These are phyloP conservation scores for Cladosporium phlei DNA, from an alignment of 2,329 filamentous ascomycete genomes.

Conservation along the genomic window DNA sequence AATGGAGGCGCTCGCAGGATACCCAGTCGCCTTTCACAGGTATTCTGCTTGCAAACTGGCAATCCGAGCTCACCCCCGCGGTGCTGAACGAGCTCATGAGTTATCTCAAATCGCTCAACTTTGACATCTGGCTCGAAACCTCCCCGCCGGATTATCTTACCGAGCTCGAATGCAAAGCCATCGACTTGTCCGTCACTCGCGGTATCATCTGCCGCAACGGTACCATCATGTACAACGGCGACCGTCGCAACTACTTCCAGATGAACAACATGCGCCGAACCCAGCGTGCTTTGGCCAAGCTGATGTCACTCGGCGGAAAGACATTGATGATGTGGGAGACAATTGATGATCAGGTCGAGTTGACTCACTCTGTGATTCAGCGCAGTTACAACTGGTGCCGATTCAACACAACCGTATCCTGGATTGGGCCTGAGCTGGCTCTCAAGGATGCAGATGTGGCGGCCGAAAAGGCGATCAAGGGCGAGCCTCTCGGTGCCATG, in stretches of 20 bases:
- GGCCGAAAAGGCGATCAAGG: slow-evolving; percentile 19
- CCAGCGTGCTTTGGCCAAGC: slow-evolving; percentile 43
- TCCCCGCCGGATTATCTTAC: slow-evolving; percentile 38
- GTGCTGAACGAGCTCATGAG: slow-evolving; percentile 32
- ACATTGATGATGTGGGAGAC: slow-evolving; percentile 44
- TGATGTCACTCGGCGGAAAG: slow-evolving; percentile 42
- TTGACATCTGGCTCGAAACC: slow-evolving; percentile 42
- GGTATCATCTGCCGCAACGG: slow-evolving; percentile 41
- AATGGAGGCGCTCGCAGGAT: slow-evolving; percentile 26
- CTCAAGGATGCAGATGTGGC: slow-evolving; percentile 36
- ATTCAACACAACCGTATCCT: slow-evolving; percentile 43
- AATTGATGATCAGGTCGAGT: slow-evolving; percentile 34
- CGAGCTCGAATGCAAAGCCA: slow-evolving; percentile 28
- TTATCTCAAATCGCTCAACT: slow-evolving; percentile 32
- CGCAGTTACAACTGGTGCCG: slow-evolving; percentile 44
- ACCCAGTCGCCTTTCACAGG: slow-evolving; percentile 36
- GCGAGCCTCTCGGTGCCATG: slow-evolving; percentile 42
- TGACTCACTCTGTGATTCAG: slow-evolving; percentile 41
- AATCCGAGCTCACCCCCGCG: slow-evolving; percentile 29
- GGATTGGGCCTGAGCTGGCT: slow-evolving; percentile 39
- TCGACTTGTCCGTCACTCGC: slow-evolving; percentile 34
- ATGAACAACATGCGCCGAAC: slow-evolving; percentile 39
- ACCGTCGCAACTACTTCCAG: slow-evolving; percentile 43
- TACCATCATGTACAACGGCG: slow-evolving; percentile 38
- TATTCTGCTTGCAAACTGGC: slow-evolving; percentile 41